Evolutionary conservation across 2,329 filamentous ascomycete species (phyloP).

Genomic region (Claviceps cyperi): DNA sequence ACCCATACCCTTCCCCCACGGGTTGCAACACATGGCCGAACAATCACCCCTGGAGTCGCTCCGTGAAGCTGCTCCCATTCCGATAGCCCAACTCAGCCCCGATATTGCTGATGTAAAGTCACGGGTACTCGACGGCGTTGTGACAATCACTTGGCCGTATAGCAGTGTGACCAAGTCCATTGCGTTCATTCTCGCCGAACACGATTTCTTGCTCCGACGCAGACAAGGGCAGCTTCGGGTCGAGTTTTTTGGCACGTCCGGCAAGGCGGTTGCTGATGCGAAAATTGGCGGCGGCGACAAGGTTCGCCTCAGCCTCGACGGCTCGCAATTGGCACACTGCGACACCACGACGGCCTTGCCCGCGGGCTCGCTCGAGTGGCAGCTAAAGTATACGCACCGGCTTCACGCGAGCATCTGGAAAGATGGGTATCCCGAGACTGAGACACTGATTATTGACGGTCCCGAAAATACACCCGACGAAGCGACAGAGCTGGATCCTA

Average conservation of each 20-base stretch:
- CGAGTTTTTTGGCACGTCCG: conserved; percentile 56
- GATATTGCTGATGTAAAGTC: conserved; percentile 25
- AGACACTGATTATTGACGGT: conserved; percentile 37
- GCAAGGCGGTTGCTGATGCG: conserved; percentile 50
- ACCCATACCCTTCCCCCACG: not conserved
- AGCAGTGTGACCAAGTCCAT: conserved; percentile 61
- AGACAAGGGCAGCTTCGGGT: conserved; percentile 69
- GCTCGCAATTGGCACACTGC: conserved; percentile 49
- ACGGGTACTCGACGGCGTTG: conserved; percentile 48
- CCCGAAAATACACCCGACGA: conserved; percentile 10
- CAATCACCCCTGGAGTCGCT: conserved; percentile 12
- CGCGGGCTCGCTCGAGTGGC: conserved; percentile 41
- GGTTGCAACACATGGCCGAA: conserved; percentile 12
- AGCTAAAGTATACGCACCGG: conserved; percentile 38
- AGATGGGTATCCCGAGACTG: conserved; percentile 31
- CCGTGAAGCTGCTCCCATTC: conserved; percentile 22
- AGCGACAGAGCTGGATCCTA: not conserved
- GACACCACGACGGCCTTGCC: conserved; percentile 31
- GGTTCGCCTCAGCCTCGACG: conserved; percentile 53
- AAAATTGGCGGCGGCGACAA: conserved; percentile 67
- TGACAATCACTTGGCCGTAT: conserved; percentile 86
- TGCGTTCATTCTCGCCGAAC: conserved; percentile 70
- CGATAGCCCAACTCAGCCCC: conserved; percentile 42
- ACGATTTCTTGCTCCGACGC: conserved; percentile 66
- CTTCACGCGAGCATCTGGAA: conserved; percentile 29